These are phyloP conservation scores for Fraxinus paxiana DNA, from an alignment of 305 asterid species.

Conservation along the genomic window DNA sequence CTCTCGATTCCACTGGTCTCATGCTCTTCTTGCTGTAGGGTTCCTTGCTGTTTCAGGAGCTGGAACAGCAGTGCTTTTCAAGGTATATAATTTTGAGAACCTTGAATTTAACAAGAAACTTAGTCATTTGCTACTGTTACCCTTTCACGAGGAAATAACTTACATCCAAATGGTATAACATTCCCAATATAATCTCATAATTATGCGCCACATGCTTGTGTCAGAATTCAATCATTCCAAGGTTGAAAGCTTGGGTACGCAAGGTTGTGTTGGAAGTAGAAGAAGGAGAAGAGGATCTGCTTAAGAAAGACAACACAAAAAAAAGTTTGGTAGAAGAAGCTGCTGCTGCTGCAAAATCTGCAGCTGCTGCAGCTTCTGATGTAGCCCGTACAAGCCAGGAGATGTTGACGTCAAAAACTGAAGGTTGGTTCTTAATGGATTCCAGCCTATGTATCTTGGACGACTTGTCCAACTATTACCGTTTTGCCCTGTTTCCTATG, in stretches of 20 bases:
- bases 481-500: neutral
- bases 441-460: neutral
- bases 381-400: constrained; percentile 92
- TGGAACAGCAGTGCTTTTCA: constrained; percentile 74
- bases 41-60: constrained; percentile 72
- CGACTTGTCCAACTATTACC: neutral
- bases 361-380: constrained; percentile 89
- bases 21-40: constrained; percentile 74
- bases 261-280: constrained; percentile 63
- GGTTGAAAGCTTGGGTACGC: constrained; percentile 89
- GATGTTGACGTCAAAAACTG: constrained; percentile 60
- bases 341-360: constrained; percentile 83
- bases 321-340: constrained; percentile 80
- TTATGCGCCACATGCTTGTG: constrained; percentile 25
- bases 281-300: constrained; percentile 20
- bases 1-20: constrained; percentile 75
- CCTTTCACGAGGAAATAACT: constrained; percentile 9
- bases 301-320: constrained; percentile 35
- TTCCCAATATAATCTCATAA: constrained; percentile 23
- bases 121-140: constrained; percentile 1
- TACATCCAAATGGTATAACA: constrained; percentile 18
- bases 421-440: constrained; percentile 49
- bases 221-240: constrained; percentile 71
- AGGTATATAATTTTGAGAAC: constrained; percentile 52
- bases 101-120: neutral